Percentiles rank a stretch among this genome's conserved stretches.
Conservation (phyloP, 2,329 filamentous ascomycete species). For the Fusarium multiceps region DNA sequence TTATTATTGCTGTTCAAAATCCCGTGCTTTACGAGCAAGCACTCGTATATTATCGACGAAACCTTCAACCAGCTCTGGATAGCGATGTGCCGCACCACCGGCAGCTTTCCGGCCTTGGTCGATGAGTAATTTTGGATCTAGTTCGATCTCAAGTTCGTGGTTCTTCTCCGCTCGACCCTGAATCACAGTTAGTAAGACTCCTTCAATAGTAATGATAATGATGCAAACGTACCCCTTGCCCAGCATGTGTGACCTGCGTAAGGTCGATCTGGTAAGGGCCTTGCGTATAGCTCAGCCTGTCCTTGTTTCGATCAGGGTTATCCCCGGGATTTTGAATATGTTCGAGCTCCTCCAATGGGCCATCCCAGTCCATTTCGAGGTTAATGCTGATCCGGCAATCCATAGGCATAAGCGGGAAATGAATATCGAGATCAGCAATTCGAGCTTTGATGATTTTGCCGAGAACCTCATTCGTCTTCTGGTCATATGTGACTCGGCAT, state of each 20-base stretch:
- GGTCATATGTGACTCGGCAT: constrained; percentile 78
- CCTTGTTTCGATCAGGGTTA: constrained; percentile 79
- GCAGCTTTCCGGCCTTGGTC: constrained; percentile 72
- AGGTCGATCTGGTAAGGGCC: constrained; percentile 90
- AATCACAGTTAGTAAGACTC: constrained; percentile 7
- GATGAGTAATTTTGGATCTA: constrained; percentile 71
- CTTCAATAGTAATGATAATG: not conserved
- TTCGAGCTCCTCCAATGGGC: constrained; percentile 69
- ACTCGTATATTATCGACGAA: constrained; percentile 79
- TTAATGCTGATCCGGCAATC: constrained; percentile 96
- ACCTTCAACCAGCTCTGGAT: constrained; percentile 75
- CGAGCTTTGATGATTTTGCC: constrained; percentile 92
- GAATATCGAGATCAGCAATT: constrained; percentile 88
- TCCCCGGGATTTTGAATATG: constrained; percentile 52
- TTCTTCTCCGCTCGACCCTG: constrained; percentile 68
- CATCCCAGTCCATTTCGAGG: constrained; percentile 89
- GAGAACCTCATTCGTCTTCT: constrained; percentile 74
- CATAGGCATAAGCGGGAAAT: constrained; percentile 79
- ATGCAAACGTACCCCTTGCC: constrained; percentile 52
- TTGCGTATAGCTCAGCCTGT: constrained; percentile 91
- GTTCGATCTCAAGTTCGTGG: constrained; percentile 84
- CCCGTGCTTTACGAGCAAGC: constrained; percentile 60
- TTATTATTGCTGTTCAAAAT: constrained; percentile 39
- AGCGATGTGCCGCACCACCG: constrained; percentile 66
- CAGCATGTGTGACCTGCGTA: constrained; percentile 80